Evolutionary conservation across 2,329 filamentous ascomycete genomes (phyloP).

Genomic region (Grosmannia clavigera): DNA sequence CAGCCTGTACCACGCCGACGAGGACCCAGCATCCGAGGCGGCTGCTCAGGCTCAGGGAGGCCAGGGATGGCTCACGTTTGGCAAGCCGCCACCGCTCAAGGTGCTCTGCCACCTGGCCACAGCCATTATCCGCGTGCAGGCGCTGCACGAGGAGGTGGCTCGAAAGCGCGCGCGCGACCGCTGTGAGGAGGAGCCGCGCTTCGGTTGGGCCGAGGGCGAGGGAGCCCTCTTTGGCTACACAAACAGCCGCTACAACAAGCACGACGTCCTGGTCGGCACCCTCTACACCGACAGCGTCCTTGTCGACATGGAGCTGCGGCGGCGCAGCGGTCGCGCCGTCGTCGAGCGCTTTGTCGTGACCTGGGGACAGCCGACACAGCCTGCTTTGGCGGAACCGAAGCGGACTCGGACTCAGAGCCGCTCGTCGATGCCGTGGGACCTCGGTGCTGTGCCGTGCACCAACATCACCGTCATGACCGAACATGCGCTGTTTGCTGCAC

Average conservation of each 20-base stretch:
- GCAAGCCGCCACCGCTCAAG: slow-evolving; percentile 57
- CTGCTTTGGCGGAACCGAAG: slow-evolving; percentile 8
- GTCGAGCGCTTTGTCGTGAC: slow-evolving; percentile 50
- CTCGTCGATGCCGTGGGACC: slow-evolving; percentile 4
- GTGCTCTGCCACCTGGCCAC: slow-evolving; percentile 80
- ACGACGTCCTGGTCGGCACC: slow-evolving; percentile 10
- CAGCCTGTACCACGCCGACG: slow-evolving; percentile 71
- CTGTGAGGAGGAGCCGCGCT: slow-evolving; percentile 62
- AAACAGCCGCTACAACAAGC: slow-evolving; percentile 17
- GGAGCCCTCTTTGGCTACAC: slow-evolving; percentile 62
- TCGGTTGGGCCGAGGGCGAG: slow-evolving; percentile 69
- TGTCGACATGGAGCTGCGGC: slow-evolving; percentile 72
- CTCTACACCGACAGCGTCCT: slow-evolving; percentile 43
- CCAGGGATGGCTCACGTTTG: slow-evolving; percentile 33
- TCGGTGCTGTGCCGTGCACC: slow-evolving; percentile 11
- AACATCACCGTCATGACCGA: slow-evolving; percentile 56
- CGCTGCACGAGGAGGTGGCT: slow-evolving; percentile 61
- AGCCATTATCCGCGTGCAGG: slow-evolving; percentile 62
- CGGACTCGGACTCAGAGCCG: neutral
- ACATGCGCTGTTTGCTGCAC: slow-evolving; percentile 53
- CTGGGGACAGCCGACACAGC: slow-evolving; percentile 13
- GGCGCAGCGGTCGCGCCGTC: slow-evolving; percentile 69
- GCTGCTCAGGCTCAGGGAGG: slow-evolving; percentile 8
- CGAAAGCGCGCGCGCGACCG: slow-evolving; percentile 64
- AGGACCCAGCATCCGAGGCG: slow-evolving; percentile 20